Conservation (phyloP, 2,329 filamentous ascomycete species). For the Aspergillus fructus region DNA sequence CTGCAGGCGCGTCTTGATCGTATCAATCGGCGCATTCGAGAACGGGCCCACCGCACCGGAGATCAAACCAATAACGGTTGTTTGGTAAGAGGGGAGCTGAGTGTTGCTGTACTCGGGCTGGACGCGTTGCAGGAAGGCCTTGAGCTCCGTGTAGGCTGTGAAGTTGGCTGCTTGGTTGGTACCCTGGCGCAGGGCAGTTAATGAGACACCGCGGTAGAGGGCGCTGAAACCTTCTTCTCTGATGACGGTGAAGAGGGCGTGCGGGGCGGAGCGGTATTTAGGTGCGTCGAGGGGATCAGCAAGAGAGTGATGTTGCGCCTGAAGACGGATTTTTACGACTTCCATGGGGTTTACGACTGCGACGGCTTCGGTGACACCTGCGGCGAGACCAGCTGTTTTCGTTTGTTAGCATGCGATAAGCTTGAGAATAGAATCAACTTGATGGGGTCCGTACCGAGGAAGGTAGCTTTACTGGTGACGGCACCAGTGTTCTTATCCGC, state of each 20-base stretch:
- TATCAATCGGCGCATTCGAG: constrained; percentile 96
- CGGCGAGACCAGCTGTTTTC: constrained; percentile 72
- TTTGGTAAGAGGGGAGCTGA: constrained; percentile 83
- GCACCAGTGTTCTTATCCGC: constrained; percentile 66
- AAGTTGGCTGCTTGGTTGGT: constrained; percentile 99
- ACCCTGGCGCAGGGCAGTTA: constrained; percentile 91
- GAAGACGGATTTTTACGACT: constrained; percentile 96
- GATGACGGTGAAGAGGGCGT: constrained; percentile 80
- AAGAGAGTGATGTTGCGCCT: constrained; percentile 97
- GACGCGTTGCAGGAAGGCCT: constrained; percentile 69
- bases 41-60: constrained; percentile 93
- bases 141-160: constrained; percentile 94
- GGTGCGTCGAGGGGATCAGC: constrained; percentile 93
- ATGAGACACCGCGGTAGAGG: constrained; percentile 86
- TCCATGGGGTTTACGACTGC: constrained; percentile 98
- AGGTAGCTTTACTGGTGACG: constrained; percentile 71
- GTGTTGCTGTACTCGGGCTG: constrained; percentile 67
- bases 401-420: constrained; percentile 4
- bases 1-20: constrained; percentile 96
- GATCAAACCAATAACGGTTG: constrained; percentile 84
- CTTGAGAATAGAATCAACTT: too few relatives aligned
- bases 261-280: constrained; percentile 94
- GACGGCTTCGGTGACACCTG: constrained; percentile 94
- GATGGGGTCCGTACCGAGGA: constrained; percentile 55
- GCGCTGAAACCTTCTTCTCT: constrained; percentile 86